These are phyloP conservation scores for Amanita exitialis DNA, from an alignment of 768 basidiomycete genomes.

Conservation along the genomic window DNA sequence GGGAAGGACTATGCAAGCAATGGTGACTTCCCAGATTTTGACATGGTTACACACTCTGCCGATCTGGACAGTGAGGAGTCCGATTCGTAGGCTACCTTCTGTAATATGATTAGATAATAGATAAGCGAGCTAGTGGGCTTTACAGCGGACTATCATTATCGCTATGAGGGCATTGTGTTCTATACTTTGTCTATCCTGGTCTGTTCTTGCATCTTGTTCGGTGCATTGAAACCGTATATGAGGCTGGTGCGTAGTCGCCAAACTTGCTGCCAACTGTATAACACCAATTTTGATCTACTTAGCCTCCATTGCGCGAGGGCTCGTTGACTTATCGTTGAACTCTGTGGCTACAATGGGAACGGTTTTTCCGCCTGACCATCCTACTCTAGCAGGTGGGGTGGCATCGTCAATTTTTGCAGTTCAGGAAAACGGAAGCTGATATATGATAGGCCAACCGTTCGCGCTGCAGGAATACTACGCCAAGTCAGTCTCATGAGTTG, in stretches of 20 bases:
- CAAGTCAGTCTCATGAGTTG: slow-evolving; percentile 10
- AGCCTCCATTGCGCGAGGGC: slow-evolving; percentile 33
- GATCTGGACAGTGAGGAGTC: background rate
- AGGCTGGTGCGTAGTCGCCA: slow-evolving; percentile 28
- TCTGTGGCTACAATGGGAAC: slow-evolving; percentile 43
- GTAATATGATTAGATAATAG: background rate
- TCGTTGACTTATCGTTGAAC: slow-evolving; percentile 26
- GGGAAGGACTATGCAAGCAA: slow-evolving; percentile 29
- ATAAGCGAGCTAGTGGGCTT: no score
- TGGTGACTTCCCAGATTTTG: slow-evolving; percentile 51
- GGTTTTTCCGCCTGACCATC: slow-evolving; percentile 30
- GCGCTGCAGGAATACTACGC: slow-evolving; percentile 47
- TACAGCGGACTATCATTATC: no score
- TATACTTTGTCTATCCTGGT: background rate
- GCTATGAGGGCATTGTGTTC: background rate
- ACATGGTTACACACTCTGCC: slow-evolving; percentile 10
- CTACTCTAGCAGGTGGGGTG: slow-evolving; percentile 25
- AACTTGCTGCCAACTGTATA: background rate
- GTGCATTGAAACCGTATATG: slow-evolving; percentile 32
- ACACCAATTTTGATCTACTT: background rate
- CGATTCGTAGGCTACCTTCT: background rate
- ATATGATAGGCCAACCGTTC: slow-evolving; percentile 31
- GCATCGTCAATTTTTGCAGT: background rate
- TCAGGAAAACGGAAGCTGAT: background rate
- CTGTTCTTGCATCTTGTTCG: background rate